Conservation (phyloP, 176 grass and related monocot species). For the barley (Hordeum vulgare) region DNA sequence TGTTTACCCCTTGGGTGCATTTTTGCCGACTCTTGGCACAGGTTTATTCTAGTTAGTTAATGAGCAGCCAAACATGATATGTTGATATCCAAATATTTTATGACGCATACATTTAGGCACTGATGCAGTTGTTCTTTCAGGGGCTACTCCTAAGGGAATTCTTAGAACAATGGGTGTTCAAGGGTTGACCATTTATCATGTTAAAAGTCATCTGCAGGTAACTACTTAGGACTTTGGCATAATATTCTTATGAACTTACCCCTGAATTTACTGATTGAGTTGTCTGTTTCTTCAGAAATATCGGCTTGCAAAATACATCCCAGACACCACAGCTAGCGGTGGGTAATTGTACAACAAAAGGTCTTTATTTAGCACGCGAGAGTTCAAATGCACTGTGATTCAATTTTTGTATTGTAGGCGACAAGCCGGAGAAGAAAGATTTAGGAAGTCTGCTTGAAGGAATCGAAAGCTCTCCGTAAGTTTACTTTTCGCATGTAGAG, state of each 20-base stretch:
- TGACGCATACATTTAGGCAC: not conserved
- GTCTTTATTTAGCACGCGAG: not conserved
- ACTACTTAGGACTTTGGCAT: not conserved
- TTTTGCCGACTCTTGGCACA: not conserved
- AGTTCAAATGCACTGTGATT: not conserved
- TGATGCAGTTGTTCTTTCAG: slow-evolving; percentile 13
- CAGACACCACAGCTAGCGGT: slow-evolving; percentile 34
- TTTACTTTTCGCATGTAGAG: not conserved
- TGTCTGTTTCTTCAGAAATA: slow-evolving; percentile 36
- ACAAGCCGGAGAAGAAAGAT: not conserved
- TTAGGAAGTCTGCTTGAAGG: not conserved
- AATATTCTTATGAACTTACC: not conserved
- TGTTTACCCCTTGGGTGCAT: not conserved
- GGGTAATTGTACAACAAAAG: not conserved
- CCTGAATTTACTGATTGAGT: not conserved
- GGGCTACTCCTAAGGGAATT: slow-evolving; percentile 43
- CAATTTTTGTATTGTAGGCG: not conserved
- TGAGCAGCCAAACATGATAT: not conserved
- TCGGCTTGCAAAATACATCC: slow-evolving; percentile 41
- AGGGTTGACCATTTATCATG: slow-evolving; percentile 44
- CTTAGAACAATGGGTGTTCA: slow-evolving; percentile 37
- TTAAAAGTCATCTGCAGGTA: slow-evolving; percentile 46
- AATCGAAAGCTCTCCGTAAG: not conserved
- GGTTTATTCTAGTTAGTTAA: not conserved
- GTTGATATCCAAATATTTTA: not conserved